Evolutionary conservation across 2,329 filamentous ascomycete genomes (phyloP), one percentile per base, ranked within the genome.

Genomic region (Blastomyces silverae): DNA sequence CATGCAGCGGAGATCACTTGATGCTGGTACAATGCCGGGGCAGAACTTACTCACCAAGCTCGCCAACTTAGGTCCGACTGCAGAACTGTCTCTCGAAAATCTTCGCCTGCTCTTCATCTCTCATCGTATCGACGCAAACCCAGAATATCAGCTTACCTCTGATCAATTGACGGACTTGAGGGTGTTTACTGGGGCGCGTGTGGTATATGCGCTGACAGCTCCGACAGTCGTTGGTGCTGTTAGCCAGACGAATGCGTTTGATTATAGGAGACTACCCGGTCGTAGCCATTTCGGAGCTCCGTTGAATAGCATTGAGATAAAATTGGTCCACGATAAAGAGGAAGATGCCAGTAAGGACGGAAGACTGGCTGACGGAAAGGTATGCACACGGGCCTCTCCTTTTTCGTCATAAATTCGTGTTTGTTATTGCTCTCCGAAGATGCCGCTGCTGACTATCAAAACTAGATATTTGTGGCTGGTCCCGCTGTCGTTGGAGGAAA

Each of bases 211-310:
- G 2, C 82, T 99, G 64, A 89, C 91, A 22, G 87, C 89, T 0
- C 81, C 91, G 31, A 85, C 86, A 66, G 90, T 97, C n/a, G 93
- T 92, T 1, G 94, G 94, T 48, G 89, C 92, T 0, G 85, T 96
- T n/a, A 82, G 89, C 0, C 93, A 97, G 78, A 96, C 90, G 8
- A 87, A 90, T 67, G 83, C 92, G 50, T 95, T 90, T 73, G 93
- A 97, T 74, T 97, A 97, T 76, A 82, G 93, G 60, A 77, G 77
- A 46, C 75, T 77, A 22, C 67, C 69, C 15, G 77, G 77, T 56
- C 78, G 79, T 57, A 81, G 77, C 65, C 92, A 96, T 75, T 96
- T 97, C 72, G 94, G 94, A 2, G 82, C 89, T 11, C 92, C 93
- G 2, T 73, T 94, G 52, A 90, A 89, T 68, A 89, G 87, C 70